These are phyloP conservation scores for Theileria sp. DNA, from an alignment of 169 alveolate genomes.

Conservation along the genomic window DNA sequence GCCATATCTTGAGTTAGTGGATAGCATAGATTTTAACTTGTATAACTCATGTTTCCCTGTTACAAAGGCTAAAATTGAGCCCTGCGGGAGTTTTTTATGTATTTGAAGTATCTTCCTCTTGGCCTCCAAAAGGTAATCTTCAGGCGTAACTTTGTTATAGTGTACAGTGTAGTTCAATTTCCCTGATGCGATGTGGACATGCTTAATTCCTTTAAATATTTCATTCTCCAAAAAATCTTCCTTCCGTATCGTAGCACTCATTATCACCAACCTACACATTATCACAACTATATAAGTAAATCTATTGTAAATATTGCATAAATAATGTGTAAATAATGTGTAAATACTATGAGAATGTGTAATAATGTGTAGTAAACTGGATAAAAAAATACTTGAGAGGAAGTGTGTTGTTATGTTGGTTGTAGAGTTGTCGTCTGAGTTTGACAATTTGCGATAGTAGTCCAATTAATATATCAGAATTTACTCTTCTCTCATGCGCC, in stretches of 20 bases:
- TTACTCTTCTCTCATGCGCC: constrained; percentile 98
- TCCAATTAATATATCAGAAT: constrained; percentile 96
- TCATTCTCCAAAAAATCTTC: constrained; percentile 66
- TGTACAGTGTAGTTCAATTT: constrained; percentile 62
- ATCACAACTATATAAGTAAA: no score
- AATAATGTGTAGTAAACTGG: no score
- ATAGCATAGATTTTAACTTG: constrained; percentile 80
- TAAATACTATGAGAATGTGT: no score
- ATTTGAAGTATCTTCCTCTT: constrained; percentile 79
- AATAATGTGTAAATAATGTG: background rate
- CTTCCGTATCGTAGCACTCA: constrained; percentile 97
- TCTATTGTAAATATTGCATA: background rate
- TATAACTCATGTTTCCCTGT: constrained; percentile 95
- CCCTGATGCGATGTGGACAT: constrained; percentile 65
- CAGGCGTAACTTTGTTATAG: constrained; percentile 60
- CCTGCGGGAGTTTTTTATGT: constrained; percentile 93
- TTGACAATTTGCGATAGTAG: constrained; percentile 88
- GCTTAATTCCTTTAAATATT: constrained; percentile 56
- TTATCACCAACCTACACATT: constrained; percentile 92
- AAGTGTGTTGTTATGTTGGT: constrained; percentile 8
- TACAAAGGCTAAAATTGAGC: constrained; percentile 95
- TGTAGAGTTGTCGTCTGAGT: constrained; percentile 28
- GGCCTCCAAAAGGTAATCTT: constrained; percentile 73
- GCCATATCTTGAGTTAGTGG: background rate
- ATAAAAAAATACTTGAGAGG: constrained; percentile 58